These are phyloP conservation scores for Populus trichocarpa DNA, from an alignment of 441 rosid species.

Conservation along the genomic window DNA sequence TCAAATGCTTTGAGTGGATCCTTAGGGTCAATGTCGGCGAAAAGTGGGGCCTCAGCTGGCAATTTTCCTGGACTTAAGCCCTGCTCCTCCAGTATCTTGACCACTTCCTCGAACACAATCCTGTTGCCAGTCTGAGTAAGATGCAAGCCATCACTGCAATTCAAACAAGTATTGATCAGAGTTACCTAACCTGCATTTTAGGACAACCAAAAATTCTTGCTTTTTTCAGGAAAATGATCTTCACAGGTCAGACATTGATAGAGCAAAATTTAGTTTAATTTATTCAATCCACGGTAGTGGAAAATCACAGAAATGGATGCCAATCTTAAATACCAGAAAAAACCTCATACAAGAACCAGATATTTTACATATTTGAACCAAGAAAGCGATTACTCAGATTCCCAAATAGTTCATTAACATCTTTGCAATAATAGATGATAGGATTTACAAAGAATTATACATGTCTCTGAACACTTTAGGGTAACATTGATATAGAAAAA, in stretches of 20 bases:
- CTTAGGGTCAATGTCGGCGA: slow-evolving; percentile 47
- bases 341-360: neutral
- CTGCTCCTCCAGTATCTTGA: slow-evolving; percentile 41
- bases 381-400: neutral
- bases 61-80: slow-evolving; percentile 55
- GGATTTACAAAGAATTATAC: neutral
- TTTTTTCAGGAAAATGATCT: no score
- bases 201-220: no score
- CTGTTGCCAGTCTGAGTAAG: slow-evolving; percentile 52
- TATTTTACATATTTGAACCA: neutral
- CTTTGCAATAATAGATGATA: neutral
- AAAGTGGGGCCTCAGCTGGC: slow-evolving; percentile 52
- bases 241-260: no score
- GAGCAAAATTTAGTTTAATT: neutral
- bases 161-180: neutral
- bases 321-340: neutral
- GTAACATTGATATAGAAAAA: neutral
- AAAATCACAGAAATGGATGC: neutral
- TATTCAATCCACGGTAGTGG: neutral
- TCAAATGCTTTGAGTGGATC: slow-evolving; percentile 59
- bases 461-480: neutral
- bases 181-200: neutral
- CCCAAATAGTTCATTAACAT: neutral
- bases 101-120: slow-evolving; percentile 71
- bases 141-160: slow-evolving; percentile 83